Conservation (phyloP, 2,329 filamentous ascomycete species). For the Alternaria sp. region DNA sequence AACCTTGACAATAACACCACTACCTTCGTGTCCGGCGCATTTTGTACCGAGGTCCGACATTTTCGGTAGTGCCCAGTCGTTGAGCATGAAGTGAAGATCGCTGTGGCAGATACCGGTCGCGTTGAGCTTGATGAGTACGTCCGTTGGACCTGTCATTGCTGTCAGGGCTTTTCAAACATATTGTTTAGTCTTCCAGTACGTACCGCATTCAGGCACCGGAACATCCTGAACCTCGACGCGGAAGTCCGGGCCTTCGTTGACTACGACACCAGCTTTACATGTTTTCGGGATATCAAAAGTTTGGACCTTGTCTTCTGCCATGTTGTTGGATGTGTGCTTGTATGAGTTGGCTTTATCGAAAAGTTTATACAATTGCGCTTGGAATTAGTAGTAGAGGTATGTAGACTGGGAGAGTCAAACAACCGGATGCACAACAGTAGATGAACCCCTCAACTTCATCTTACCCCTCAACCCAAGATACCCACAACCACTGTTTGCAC, state of each 20-base stretch:
- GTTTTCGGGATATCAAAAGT: constrained; percentile 56
- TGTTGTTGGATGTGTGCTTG: constrained; percentile 14
- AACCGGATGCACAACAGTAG: background rate
- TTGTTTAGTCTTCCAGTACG: background rate
- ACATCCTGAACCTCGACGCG: constrained; percentile 57
- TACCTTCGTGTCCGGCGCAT: constrained; percentile 65
- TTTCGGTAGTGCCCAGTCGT: constrained; percentile 57
- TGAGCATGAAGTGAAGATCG: constrained; percentile 66
- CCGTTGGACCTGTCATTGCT: constrained; percentile 55
- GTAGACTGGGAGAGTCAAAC: background rate
- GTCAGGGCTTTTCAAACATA: constrained; percentile 5
- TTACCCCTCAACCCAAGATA: background rate
- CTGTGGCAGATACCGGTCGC: constrained; percentile 66
- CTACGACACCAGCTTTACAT: constrained; percentile 62
- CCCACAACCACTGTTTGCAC: background rate
- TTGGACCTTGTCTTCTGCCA: constrained; percentile 37
- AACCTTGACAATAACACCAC: constrained; percentile 65
- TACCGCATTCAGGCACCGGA: constrained; percentile 58
- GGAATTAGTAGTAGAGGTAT: background rate
- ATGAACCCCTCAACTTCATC: constrained; percentile 12
- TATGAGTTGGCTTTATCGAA: background rate
- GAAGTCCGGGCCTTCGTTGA: constrained; percentile 62
- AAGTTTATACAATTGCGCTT: background rate
- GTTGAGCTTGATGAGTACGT: constrained; percentile 66
- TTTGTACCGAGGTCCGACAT: constrained; percentile 53